Conservation (phyloP, 2,329 filamentous ascomycete genomes). For the Orbilia brochopaga region DNA sequence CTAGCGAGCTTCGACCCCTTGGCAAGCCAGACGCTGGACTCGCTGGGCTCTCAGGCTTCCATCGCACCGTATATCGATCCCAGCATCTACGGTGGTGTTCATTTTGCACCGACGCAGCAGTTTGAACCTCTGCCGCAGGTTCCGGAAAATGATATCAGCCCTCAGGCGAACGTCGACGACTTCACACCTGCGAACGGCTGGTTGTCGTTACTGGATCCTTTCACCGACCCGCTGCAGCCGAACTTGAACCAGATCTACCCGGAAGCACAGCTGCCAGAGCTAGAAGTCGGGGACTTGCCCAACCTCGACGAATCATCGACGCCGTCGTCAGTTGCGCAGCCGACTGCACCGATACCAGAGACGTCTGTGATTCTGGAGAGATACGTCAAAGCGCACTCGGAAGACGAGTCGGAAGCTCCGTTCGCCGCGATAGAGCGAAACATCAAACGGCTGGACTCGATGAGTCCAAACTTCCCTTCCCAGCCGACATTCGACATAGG, state of each 20-base stretch:
- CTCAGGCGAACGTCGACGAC: constrained; percentile 16
- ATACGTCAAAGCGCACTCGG: constrained; percentile 41
- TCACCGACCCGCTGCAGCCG: constrained; percentile 23
- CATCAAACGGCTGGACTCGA: constrained; percentile 12
- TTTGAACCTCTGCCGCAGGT: constrained; percentile 1
- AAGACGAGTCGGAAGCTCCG: constrained; percentile 43
- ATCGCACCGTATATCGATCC: not conserved
- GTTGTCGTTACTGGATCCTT: constrained; percentile 36
- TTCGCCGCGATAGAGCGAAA: constrained; percentile 43
- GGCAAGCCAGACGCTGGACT: not conserved
- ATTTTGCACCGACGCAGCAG: not conserved
- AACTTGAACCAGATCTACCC: constrained; percentile 8
- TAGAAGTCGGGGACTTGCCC: constrained; percentile 12
- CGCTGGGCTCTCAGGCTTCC: not conserved
- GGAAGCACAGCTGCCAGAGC: constrained; percentile 18
- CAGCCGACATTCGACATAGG: not conserved
- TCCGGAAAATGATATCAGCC: constrained; percentile 22
- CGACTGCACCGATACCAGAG: constrained; percentile 14
- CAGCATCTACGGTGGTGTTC: not conserved
- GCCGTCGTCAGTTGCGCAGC: constrained; percentile 11
- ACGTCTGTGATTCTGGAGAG: constrained; percentile 38
- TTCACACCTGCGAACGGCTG: constrained; percentile 34
- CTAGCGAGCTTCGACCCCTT: constrained; percentile 26
- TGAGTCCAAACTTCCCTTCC: constrained; percentile 8
- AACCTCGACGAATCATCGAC: constrained; percentile 27